Conservation (phyloP, 805 yeast genomes). For the Priceomyces medius region DNA sequence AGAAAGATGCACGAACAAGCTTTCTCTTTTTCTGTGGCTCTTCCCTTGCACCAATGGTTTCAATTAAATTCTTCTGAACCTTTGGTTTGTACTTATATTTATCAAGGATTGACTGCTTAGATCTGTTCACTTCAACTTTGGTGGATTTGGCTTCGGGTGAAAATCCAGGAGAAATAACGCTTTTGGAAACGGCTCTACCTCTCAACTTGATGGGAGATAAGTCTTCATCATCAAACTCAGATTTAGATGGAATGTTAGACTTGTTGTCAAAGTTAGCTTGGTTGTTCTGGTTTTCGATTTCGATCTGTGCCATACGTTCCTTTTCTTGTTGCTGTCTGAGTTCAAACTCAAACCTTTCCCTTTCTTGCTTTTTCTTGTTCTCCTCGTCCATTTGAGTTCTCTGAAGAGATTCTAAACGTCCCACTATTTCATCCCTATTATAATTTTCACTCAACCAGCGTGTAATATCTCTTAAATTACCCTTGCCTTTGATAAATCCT, state of each 20-base stretch:
- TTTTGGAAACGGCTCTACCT: constrained; percentile 31
- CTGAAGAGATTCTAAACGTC: constrained; percentile 14
- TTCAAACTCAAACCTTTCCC: constrained; percentile 14
- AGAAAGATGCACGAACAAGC: constrained; percentile 34
- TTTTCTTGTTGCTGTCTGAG: not conserved
- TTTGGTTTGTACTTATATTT: constrained; percentile 36
- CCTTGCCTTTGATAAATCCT: constrained; percentile 44
- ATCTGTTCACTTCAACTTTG: constrained; percentile 39
- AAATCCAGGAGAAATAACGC: constrained; percentile 19
- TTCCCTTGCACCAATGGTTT: constrained; percentile 10
- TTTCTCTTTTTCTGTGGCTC: constrained; percentile 28
- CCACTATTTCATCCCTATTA: constrained; percentile 24
- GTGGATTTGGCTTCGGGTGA: constrained; percentile 22
- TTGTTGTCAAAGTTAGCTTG: constrained; percentile 6
- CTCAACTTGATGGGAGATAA: constrained; percentile 35
- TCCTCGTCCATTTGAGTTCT: constrained; percentile 11
- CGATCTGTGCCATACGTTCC: constrained; percentile 3
- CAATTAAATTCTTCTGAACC: constrained; percentile 32
- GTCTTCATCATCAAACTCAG: constrained; percentile 31
- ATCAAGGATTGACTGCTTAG: constrained; percentile 43
- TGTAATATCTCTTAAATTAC: constrained; percentile 39
- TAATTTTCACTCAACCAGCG: constrained; percentile 39
- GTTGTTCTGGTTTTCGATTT: constrained; percentile 4
- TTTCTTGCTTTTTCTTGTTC: constrained; percentile 14
- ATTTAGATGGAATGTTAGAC: constrained; percentile 6